phyloP scores from a whole-genome alignment of 176 grass and related monocot genomes.

The Aegilops longissima region DNA sequence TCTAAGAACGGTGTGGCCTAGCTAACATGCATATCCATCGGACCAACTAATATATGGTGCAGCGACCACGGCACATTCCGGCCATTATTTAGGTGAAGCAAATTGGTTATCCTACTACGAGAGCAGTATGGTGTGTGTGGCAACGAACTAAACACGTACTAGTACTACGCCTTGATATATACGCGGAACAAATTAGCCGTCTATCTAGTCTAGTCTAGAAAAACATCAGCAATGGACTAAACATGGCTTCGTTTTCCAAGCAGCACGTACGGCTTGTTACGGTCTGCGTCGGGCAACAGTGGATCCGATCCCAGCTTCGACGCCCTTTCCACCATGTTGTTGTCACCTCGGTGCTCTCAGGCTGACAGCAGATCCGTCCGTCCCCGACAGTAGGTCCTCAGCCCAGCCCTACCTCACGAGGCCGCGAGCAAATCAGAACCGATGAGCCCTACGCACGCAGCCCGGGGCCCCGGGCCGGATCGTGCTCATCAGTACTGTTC shows the following conservation, averaged over 20 bases:
- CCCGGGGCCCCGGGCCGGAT: constrained; percentile 27
- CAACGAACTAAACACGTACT: not conserved
- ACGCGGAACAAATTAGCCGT: not conserved
- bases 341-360: not conserved
- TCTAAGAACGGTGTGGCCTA: not conserved
- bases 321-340: constrained; percentile 9
- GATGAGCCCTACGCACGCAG: constrained; percentile 10
- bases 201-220: no score
- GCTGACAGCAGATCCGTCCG: not conserved
- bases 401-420: not conserved
- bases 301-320: not conserved
- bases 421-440: not conserved
- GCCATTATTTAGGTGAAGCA: not conserved
- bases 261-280: not conserved
- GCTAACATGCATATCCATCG: not conserved
- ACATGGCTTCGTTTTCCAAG: not conserved
- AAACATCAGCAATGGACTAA: no score
- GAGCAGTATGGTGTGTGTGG: not conserved
- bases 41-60: not conserved
- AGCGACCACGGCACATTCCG: not conserved
- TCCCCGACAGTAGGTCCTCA: not conserved
- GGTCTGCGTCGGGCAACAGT: not conserved
- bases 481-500: constrained; percentile 21
- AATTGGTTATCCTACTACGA: not conserved
- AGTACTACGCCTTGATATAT: not conserved